Conservation (phyloP, 140 eudicot genomes). For the Cichorium intybus region DNA sequence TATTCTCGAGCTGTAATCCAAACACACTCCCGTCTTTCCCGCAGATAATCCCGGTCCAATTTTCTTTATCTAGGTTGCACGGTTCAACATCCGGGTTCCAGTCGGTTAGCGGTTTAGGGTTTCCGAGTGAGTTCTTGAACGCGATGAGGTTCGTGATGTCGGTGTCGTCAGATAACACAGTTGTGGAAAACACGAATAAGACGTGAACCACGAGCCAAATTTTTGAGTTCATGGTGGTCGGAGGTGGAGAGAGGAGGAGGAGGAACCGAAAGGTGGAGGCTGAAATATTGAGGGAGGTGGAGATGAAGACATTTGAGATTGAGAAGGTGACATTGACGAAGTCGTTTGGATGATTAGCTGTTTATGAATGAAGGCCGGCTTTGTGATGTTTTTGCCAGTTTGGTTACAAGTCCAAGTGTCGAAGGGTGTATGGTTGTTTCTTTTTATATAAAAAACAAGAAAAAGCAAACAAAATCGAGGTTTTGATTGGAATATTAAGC, state of each 20-base stretch:
- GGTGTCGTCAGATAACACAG: conserved; percentile 1
- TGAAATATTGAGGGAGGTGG: conserved; percentile 7
- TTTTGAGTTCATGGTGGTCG: conserved; percentile 18
- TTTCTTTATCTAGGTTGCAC: conserved; percentile 23
- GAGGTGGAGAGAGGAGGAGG: background rate
- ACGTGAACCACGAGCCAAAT: background rate
- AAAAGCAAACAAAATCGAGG: background rate
- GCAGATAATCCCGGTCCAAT: conserved; percentile 64
- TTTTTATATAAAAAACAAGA: background rate
- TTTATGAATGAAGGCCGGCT: conserved; percentile 32
- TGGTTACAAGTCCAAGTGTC: conserved; percentile 23
- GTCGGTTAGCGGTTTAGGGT: conserved; percentile 25
- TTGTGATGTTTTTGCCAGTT: background rate
- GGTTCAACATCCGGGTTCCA: conserved; percentile 52
- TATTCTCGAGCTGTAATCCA: conserved; percentile 64
- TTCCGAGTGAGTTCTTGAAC: conserved; percentile 44
- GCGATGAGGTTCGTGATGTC: conserved; percentile 31
- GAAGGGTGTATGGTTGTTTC: conserved; percentile 1
- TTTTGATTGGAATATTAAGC: background rate
- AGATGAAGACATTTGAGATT: conserved; percentile 21
- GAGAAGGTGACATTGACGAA: conserved; percentile 27
- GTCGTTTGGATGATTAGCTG: conserved; percentile 34
- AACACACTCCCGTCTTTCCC: conserved; percentile 40
- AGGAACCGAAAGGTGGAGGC: background rate
- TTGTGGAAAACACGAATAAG: background rate